Base-by-base conservation (phyloP, 2,329 filamentous ascomycete species). In the Daldinia eschscholtzii region DNA sequence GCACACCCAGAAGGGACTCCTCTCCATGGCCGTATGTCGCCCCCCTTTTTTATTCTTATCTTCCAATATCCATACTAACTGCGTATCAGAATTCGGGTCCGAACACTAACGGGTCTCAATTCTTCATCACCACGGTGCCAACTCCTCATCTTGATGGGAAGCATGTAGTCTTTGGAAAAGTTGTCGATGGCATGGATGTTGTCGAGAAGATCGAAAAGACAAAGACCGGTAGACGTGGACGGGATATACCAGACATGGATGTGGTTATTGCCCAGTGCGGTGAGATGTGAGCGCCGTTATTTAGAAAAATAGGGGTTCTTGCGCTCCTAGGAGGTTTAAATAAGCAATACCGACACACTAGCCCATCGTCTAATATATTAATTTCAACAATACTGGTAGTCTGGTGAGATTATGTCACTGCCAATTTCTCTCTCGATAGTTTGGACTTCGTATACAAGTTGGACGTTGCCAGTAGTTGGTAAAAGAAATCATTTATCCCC, bases 131-230 rank as follows among this genome's bases (percentile, higher is more conserved):
- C 1, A 96, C 93, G 0, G 92, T 92, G 1, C 86, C 92, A 4
- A 96, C 95, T 0, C 93, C 93, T 1, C 97, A 97, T 78, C 84
- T 99, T 28, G 92, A 98, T 81, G 88, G 88, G 77, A 98, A 98
- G 82, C 96, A 99, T 80, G 94, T 97, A 64, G 94, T 98, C 18
- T 98, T 98, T 76, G 96, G 96, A 57, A 91, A 92, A 79, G 95
- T 98, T 1, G 85, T 93, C 50, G 92, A 94, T 44, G 94, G 95
- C 41, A 91, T 98, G 88, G 93, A 98, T 67, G 89, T 98, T 5
- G 92, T 98, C 48, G 87, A 86, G 73, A 98, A 97, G 88, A 92
- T 99, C 81, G 95, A 98, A 84, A 91, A 92, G 69, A 96, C 93
- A 35, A 91, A 95, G 80, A 96, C 93, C 9, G 93, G 91, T 3